Percentiles rank a stretch among this genome's conserved stretches.
phyloP scores from a whole-genome alignment of 2,329 filamentous ascomycete genomes.

The Aureobasidium sp. region DNA sequence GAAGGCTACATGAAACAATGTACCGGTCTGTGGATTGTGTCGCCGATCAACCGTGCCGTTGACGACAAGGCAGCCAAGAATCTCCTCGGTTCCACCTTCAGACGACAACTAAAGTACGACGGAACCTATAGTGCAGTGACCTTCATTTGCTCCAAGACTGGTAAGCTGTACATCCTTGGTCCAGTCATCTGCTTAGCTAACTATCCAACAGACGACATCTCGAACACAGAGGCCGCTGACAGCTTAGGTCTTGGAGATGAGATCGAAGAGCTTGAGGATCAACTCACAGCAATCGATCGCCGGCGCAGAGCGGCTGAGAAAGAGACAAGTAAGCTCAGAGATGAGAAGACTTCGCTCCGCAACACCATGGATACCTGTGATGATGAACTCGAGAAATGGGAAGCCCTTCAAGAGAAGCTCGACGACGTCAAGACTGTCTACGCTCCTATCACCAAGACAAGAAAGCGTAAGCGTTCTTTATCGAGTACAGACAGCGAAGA shows the following conservation, averaged over 20 bases:
- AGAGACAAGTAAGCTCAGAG: constrained; percentile 24
- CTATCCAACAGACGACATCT: constrained; percentile 44
- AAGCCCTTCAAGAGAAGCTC: constrained; percentile 31
- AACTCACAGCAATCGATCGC: constrained; percentile 22
- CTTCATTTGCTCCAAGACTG: constrained; percentile 55
- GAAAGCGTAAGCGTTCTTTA: constrained; percentile 38
- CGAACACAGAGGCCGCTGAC: constrained; percentile 36
- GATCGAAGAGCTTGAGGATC: constrained; percentile 21
- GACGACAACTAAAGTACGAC: constrained; percentile 52
- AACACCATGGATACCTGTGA: constrained; percentile 29
- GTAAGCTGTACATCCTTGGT: too few relatives aligned
- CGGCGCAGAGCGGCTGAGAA: constrained; percentile 19
- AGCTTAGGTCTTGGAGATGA: constrained; percentile 31
- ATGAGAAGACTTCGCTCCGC: constrained; percentile 22
- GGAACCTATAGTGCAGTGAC: constrained; percentile 46
- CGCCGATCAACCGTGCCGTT: constrained; percentile 52
- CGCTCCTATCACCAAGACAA: constrained; percentile 28
- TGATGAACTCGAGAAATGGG: constrained; percentile 40
- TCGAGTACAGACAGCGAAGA: constrained; percentile 24
- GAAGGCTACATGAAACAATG: constrained; percentile 53
- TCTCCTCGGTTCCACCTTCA: constrained; percentile 50
- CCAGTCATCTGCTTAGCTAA: too few relatives aligned
- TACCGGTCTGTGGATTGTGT: constrained; percentile 53
- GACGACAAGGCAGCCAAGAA: constrained; percentile 52
- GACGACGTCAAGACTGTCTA: constrained; percentile 37